These are phyloP conservation scores for Ceratocystis lukuohia DNA, from an alignment of 2,329 filamentous ascomycete species.

Conservation along the genomic window DNA sequence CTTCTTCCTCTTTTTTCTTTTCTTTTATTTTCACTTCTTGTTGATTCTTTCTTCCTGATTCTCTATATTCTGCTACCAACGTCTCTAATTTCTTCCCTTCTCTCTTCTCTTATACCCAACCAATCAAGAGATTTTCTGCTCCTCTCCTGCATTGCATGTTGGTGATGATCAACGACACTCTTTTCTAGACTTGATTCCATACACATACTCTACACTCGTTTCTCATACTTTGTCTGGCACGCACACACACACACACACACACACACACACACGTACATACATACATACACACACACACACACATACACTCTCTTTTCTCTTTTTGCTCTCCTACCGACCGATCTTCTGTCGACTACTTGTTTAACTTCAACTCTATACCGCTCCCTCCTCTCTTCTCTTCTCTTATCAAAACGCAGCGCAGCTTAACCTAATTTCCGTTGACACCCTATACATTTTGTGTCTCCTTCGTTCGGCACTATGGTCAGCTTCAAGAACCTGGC, in stretches of 20 bases:
- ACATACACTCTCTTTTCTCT: not conserved
- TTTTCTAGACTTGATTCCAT: slow-evolving; percentile 1
- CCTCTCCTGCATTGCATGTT: not conserved
- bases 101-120: not conserved
- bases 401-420: too few species aligned
- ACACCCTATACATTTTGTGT: not conserved
- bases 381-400: not conserved
- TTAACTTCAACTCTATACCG: not conserved
- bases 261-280: too few species aligned
- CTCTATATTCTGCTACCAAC: not conserved
- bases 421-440: not conserved
- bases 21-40: not conserved
- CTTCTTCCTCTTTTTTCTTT: not conserved
- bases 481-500: slow-evolving; percentile 22
- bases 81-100: not conserved
- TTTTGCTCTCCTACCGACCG: too few species aligned
- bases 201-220: not conserved
- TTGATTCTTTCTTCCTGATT: not conserved
- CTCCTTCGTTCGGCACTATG: slow-evolving; percentile 17
- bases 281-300: too few species aligned
- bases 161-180: slow-evolving; percentile 7
- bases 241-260: not conserved
- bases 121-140: not conserved
- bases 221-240: not conserved
- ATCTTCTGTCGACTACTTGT: too few species aligned